Base-by-base conservation (phyloP, 768 basidiomycete species). In the Hericium rajendrae region DNA sequence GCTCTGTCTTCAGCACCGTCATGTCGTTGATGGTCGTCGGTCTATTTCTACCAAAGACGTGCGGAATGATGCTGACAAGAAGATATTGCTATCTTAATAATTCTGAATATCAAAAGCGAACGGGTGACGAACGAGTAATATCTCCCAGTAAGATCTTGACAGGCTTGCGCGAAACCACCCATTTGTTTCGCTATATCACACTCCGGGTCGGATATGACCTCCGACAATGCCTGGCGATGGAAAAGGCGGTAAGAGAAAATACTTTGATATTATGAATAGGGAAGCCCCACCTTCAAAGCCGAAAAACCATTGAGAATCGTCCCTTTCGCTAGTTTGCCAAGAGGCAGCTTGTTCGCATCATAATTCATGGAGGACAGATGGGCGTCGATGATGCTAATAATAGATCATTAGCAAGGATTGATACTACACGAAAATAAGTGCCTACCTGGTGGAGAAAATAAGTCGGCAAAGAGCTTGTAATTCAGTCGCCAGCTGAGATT, bases 341-440 rank as follows among this genome's bases (percentile, higher is more conserved):
- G 75, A 15, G 83, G 83, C 22, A 84, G 73, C 62, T 84, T 84
- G 62, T 78, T 77, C 4, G 82, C 83, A 63, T 84, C 83, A 59
- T 84, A 84, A 60, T 84, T 83, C 80, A 84, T 82, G 5, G 79
- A 78, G 15, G 79, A 78, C 64, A 84, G 67, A 46, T 75, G 73
- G 0, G 79, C 80, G 51, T 79, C 74, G 22, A 83, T 78, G 57
- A 82, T 63, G 24, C 80, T 82, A 57, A 6, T 16, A 18, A 24
- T 57, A 18, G 6, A 51, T 12, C 22, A 24, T 11, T n/a, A 6
- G 46, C 46, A n/a, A 60, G 53, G 48, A 39, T 41, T 43, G 37
- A 22, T 4, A 26, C 22, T 8, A 37, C 48, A 22, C 18, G 28
- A 20, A 9, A 18, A 18, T 57, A 5, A 41, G 11, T 51, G 38